Evolutionary conservation across 2,329 filamentous ascomycete genomes (phyloP).

Genomic region (Sarocladium brachiariae): DNA sequence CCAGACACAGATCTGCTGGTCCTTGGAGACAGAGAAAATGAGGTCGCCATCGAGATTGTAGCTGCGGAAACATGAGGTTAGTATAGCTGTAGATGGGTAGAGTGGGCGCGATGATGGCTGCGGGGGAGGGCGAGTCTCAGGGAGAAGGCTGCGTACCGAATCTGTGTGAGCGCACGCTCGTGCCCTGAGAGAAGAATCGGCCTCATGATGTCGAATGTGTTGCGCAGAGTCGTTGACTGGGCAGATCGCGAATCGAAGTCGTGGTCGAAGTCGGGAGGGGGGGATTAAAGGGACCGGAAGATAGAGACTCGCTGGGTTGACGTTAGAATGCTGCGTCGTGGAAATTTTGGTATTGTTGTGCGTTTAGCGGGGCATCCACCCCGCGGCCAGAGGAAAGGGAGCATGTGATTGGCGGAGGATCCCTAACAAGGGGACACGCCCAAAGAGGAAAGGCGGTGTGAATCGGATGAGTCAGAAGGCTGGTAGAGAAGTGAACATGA

Average conservation of each 20-base stretch:
- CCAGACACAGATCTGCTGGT: conserved; percentile 96
- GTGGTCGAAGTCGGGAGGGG: conserved; percentile 17
- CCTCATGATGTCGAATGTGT: conserved; percentile 63
- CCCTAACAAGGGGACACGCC: not conserved
- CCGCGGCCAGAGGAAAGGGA: not conserved
- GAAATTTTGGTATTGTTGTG: conserved; percentile 39
- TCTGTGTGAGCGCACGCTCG: conserved; percentile 93
- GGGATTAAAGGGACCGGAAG: conserved; percentile 18
- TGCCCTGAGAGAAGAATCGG: conserved; percentile 94
- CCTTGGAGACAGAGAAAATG: conserved; percentile 92
- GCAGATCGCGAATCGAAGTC: conserved; percentile 12
- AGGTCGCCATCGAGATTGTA: conserved; percentile 95
- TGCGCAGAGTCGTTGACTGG: conserved; percentile 12
- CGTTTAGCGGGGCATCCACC: conserved; percentile 33
- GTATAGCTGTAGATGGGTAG: conserved; percentile 1
- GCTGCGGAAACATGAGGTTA: conserved; percentile 31
- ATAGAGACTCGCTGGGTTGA: conserved; percentile 21
- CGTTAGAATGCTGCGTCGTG: conserved; percentile 18
- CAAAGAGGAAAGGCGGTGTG: not conserved
- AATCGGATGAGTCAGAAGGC: conserved; percentile 1
- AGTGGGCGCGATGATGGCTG: not conserved
- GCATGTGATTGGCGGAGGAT: not conserved
- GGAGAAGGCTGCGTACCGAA: conserved; percentile 49
- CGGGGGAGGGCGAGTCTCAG: not conserved
- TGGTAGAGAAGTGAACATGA: too few species aligned